phyloP scores from a whole-genome alignment of 2,329 filamentous ascomycete species.

The Neonectria punicea region DNA sequence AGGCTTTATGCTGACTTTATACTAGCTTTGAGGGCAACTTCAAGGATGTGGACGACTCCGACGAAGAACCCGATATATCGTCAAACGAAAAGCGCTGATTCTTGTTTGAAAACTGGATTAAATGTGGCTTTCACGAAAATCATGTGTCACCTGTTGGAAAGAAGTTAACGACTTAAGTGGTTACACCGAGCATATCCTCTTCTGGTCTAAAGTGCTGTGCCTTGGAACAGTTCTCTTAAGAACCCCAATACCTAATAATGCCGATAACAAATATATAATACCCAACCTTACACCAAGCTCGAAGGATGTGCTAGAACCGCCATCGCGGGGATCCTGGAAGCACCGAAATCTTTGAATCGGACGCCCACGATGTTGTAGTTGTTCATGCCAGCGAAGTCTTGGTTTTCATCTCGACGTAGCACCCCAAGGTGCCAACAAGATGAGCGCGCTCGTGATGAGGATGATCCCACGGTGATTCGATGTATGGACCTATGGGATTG shows the following conservation, averaged over 20 bases:
- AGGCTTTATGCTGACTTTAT: neutral
- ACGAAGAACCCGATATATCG: conserved; percentile 34
- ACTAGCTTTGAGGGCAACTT: conserved; percentile 50
- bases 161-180: too few species aligned
- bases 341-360: neutral
- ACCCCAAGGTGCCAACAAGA: neutral
- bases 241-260: neutral
- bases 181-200: too few species aligned
- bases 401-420: neutral
- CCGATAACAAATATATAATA: neutral
- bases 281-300: neutral
- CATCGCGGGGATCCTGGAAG: neutral
- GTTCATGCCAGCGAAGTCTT: neutral
- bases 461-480: neutral
- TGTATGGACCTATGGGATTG: too few species aligned
- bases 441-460: neutral
- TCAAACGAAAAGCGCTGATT: conserved; percentile 29
- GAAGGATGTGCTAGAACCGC: neutral
- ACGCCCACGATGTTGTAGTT: neutral
- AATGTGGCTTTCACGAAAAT: too few species aligned
- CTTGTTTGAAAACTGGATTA: neutral
- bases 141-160: too few species aligned
- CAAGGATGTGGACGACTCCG: conserved; percentile 36
- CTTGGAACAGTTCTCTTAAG: neutral
- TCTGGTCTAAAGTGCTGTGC: too few species aligned